Percentiles rank a stretch among this genome's conserved stretches.
These are phyloP conservation scores for Diaporthe ampelina DNA, from an alignment of 2,329 filamentous ascomycete genomes.

Conservation along the genomic window DNA sequence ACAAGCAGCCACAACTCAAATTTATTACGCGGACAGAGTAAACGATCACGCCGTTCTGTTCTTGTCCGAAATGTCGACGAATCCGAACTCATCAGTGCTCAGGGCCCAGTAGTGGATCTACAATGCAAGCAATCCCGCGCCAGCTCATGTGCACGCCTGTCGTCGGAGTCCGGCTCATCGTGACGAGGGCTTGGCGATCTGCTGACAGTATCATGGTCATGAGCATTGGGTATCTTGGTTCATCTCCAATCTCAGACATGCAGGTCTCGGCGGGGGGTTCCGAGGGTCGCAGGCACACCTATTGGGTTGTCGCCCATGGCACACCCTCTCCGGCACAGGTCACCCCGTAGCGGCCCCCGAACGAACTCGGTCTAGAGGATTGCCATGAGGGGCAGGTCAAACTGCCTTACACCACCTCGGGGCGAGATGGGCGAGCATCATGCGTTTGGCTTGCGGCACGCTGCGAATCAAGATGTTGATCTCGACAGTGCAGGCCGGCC, in stretches of 20 bases:
- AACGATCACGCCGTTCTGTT: neutral
- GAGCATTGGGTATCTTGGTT: neutral
- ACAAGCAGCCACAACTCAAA: conserved; percentile 26
- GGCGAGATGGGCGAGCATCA: neutral
- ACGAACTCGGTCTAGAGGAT: neutral
- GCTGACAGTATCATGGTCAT: conserved; percentile 3
- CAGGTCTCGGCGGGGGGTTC: conserved; percentile 11
- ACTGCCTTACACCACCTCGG: neutral
- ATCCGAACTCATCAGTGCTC: neutral
- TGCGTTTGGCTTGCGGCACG: neutral
- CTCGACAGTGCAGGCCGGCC: neutral
- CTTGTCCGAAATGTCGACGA: neutral
- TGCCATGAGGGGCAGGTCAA: neutral
- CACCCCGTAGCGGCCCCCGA: neutral
- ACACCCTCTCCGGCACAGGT: neutral
- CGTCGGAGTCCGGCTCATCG: neutral
- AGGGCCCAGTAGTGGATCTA: neutral
- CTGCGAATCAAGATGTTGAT: neutral
- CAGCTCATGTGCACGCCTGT: neutral
- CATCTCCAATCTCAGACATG: conserved; percentile 19
- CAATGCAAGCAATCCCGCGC: neutral
- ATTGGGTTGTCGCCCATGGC: neutral
- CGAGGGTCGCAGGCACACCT: neutral
- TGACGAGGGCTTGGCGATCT: neutral
- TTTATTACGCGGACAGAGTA: neutral